Percentiles rank a stretch among this genome's conserved stretches.
phyloP scores from a whole-genome alignment of 106 monocot genomes.

The Dioscorea alata region DNA sequence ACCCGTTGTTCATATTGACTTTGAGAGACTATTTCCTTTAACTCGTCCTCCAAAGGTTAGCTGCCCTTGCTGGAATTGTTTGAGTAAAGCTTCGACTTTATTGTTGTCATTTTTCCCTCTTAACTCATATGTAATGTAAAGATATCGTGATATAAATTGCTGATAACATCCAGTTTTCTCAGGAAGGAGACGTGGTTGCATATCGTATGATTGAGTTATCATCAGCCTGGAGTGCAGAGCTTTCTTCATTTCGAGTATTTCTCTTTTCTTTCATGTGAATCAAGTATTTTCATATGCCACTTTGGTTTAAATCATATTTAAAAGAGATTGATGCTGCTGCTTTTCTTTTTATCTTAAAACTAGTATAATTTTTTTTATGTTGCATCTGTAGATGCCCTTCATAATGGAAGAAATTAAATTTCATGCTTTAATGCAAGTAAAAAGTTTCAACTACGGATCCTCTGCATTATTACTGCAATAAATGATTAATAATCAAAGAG shows the following conservation, averaged over 20 bases:
- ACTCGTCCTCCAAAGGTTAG: constrained; percentile 65
- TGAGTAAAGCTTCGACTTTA: too few relatives aligned
- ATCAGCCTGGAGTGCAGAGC: constrained; percentile 77
- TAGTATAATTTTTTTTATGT: too few relatives aligned
- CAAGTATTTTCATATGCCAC: too few relatives aligned
- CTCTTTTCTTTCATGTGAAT: neutral
- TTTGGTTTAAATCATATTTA: too few relatives aligned
- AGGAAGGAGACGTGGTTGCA: constrained; percentile 77
- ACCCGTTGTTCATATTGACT: constrained; percentile 22
- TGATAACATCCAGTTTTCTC: constrained; percentile 5
- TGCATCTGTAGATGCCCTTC: too few relatives aligned
- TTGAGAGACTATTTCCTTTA: constrained; percentile 55
- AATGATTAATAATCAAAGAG: too few relatives aligned
- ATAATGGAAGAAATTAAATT: too few relatives aligned
- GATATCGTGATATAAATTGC: neutral
- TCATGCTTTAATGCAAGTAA: too few relatives aligned
- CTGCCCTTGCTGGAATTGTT: neutral
- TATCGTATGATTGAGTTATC: constrained; percentile 83
- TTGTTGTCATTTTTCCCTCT: too few relatives aligned
- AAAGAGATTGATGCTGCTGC: neutral
- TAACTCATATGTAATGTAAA: too few relatives aligned
- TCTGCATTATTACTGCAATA: neutral
- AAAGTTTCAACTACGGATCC: too few relatives aligned
- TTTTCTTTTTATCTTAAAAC: neutral
- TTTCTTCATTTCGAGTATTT: constrained; percentile 79